Base-by-base conservation (phyloP, 1,284 basidiomycete species). In the Prillingera fragicola region DNA sequence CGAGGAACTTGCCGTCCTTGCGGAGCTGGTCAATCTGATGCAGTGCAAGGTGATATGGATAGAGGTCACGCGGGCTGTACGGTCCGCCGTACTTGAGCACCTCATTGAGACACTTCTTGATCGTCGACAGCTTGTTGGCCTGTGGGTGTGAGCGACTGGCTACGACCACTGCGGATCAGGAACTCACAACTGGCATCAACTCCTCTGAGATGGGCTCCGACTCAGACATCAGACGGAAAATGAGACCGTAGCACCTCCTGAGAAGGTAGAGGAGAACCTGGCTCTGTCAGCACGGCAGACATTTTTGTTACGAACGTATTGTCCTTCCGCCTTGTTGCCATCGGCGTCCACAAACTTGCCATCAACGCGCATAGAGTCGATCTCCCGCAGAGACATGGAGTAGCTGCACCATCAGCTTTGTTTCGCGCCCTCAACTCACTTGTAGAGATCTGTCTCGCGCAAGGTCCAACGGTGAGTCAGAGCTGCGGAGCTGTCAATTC, bases 141-240 rank as follows among this genome's bases (percentile, higher is more conserved):
- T 90, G 54, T 2, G 12, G 3, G 1, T 7, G 40, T 53, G 12
- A 55, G 43, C 36, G 10, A n/a, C 13, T 2, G 23, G 19, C 43
- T 15, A 25, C 18, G 51, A 48, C 21, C 65, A 52, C 25, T 9
- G 5, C 26, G 26, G 17, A n/a, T 29, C n/a, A 13, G 4, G 8
- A 60, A 72, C 83, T 56, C 71, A 94, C 94, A 47, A 96, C 81
- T 6, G 92, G 92, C 85, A 95, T 95, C 24, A 97, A 74, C 69
- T 97, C 92, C 68, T 96, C 92, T 0, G 90, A 95, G n/a, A 99
- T 91, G 0, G 95, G 95, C 72, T 97, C 94, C 45, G 87, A 91
- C n/a, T 91, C 92, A 19, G 91, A 92, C 54, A 99, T 80, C 38
- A 98, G 73, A 22, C 86, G 81, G 72, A 96, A 97, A 59, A 96